phyloP scores from a whole-genome alignment of 106 monocot genomes.

The Triglochin maritima region DNA sequence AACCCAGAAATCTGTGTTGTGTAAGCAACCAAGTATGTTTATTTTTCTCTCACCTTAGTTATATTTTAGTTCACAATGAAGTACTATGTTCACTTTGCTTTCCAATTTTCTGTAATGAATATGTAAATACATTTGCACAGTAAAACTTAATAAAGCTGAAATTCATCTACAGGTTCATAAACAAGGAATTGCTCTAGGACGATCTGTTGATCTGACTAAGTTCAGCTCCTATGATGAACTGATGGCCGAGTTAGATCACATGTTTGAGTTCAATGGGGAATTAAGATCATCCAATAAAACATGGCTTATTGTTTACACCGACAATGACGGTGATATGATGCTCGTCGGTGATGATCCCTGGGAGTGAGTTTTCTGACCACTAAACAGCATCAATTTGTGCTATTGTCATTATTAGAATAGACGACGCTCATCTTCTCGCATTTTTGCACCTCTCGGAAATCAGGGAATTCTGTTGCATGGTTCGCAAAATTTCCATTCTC shows the following conservation, averaged over 20 bases:
- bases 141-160: too few relatives aligned
- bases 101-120: too few relatives aligned
- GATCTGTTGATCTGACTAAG: slow-evolving; percentile 74
- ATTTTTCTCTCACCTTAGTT: too few relatives aligned
- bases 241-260: slow-evolving; percentile 50
- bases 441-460: background rate
- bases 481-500: slow-evolving; percentile 34
- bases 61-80: too few relatives aligned
- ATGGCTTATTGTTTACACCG: slow-evolving; percentile 74
- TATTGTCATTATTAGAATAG: background rate
- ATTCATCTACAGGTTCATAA: slow-evolving; percentile 58
- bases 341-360: slow-evolving; percentile 93
- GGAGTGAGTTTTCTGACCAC: slow-evolving; percentile 31
- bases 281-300: slow-evolving; percentile 35
- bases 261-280: slow-evolving; percentile 80
- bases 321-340: slow-evolving; percentile 91
- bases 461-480: slow-evolving; percentile 39
- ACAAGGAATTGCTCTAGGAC: slow-evolving; percentile 72
- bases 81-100: too few relatives aligned
- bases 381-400: background rate
- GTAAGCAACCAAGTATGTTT: too few relatives aligned
- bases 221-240: slow-evolving; percentile 56
- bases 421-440: background rate
- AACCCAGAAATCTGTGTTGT: too few relatives aligned
- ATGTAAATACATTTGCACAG: too few relatives aligned